A percentile compares a stretch with the other conserved stretches of the same genome.
Conservation (phyloP, 2,329 filamentous ascomycete genomes). For the Sclerotinia spermophila region DNA sequence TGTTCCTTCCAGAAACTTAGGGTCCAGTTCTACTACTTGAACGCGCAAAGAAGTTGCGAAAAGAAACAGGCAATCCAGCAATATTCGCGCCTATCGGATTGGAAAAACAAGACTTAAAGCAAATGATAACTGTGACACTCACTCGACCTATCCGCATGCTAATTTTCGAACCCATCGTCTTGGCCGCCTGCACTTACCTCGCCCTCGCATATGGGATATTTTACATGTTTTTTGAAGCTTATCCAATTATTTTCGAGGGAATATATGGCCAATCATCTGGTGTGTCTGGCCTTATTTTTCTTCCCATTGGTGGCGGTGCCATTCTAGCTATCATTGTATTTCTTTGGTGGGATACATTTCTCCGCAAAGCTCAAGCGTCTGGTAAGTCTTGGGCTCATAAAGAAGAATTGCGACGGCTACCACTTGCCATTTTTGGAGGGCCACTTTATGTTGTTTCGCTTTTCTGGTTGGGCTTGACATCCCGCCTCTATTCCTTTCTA, state of each 20-base stretch:
- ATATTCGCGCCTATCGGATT: conserved; percentile 64
- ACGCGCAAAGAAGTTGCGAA: conserved; percentile 56
- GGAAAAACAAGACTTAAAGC: conserved; percentile 49
- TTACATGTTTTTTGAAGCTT: conserved; percentile 63
- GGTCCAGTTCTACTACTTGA: conserved; percentile 55
- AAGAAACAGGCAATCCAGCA: conserved; percentile 50
- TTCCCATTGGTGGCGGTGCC: conserved; percentile 50
- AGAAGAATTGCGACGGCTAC: conserved; percentile 50
- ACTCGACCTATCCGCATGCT: conserved; percentile 59
- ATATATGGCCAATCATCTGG: conserved; percentile 58
- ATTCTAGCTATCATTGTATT: conserved; percentile 50
- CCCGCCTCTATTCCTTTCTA: conserved; percentile 51
- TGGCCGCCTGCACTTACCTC: conserved; percentile 59
- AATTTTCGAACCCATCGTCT: conserved; percentile 58
- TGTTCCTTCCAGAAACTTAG: conserved; percentile 65
- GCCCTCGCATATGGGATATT: conserved; percentile 60
- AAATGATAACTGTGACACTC: conserved; percentile 53
- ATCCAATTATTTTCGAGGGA: conserved; percentile 59
- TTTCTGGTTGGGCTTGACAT: conserved; percentile 58
- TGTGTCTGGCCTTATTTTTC: conserved; percentile 56
- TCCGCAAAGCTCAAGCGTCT: conserved; percentile 47
- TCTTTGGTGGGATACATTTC: conserved; percentile 49
- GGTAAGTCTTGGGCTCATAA: conserved; percentile 48
- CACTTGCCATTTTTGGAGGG: conserved; percentile 46
- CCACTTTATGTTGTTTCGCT: conserved; percentile 46